Evolutionary conservation across 257 asterid species (phyloP), one percentile per base, ranked within the genome.

Genomic region (Ocimum tenuiflorum): DNA sequence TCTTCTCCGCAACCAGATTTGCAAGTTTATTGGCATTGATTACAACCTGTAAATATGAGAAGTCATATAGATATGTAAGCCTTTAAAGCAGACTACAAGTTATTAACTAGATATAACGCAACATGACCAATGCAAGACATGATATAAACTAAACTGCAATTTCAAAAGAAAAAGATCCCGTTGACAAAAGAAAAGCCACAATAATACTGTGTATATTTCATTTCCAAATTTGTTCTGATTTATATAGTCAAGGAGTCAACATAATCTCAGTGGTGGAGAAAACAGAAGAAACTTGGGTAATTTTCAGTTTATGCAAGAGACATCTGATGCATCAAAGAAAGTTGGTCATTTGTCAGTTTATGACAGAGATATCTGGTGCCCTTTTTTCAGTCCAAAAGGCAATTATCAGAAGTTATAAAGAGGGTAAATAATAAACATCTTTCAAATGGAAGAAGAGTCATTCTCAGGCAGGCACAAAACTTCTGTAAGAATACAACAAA

Each of bases 1-100:
- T 82, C 82, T 80, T 85, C 85, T 87, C 87, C 58, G 82, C 60
- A 19, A 89, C 91, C 47, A 91, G 80, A 53, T 76, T 78, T 47
- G 95, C 85, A 65, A 91, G 90, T 75, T 87, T 85, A 75, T 87
- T 91, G 71, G 96, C 95, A 75, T 91, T 82, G 75, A 81, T 80
- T 38, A 89, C 98, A 64, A 83, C 95, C 98, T 91, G 80, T 68
- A 77, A 46, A 57, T 50, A 73, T 63, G 38, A 0, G 20, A 14
- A 22, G 55, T 35, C 45, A 18, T 35, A 35, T 14, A 5, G 15
- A 71, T 39, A 35, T 7, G 17, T 18, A 31, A 23, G n/a, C 15
- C 59, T 57, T 7, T 50, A 11, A 49, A 20, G 53, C 31, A 47
- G 64, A 46, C 29, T 27, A 19, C 10, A 42, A 22, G n/a, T n/a